Conservation (phyloP, 1,139 yeast species). For the Taiozyma onychis region DNA sequence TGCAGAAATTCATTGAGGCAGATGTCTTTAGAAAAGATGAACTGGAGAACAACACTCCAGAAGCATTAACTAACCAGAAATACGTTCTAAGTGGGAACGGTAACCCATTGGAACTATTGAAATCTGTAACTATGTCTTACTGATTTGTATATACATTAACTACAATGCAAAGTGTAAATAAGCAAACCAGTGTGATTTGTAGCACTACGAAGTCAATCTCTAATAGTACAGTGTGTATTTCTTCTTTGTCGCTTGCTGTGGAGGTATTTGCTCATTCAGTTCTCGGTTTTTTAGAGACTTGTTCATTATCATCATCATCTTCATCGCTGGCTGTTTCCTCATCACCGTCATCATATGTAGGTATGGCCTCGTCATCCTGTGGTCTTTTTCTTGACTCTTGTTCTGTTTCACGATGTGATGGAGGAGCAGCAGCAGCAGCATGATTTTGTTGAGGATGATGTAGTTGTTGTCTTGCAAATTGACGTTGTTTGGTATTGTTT, state of each 20-base stretch:
- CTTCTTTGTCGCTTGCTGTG: background rate
- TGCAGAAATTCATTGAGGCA: conserved; percentile 50
- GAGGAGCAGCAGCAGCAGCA: background rate
- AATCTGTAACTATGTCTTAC: conserved; percentile 32
- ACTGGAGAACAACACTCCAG: conserved; percentile 25
- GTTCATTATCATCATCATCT: conserved; percentile 24
- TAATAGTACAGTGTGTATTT: background rate
- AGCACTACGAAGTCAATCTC: background rate
- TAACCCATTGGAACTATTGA: conserved; percentile 65
- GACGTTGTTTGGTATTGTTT: conserved; percentile 43
- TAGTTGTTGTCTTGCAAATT: conserved; percentile 20
- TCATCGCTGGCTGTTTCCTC: conserved; percentile 22
- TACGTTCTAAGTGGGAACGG: conserved; percentile 72
- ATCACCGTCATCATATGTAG: conserved; percentile 21
- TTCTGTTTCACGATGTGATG: conserved; percentile 3
- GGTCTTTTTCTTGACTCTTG: conserved; percentile 4
- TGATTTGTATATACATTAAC: conserved; percentile 7
- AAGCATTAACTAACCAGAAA: conserved; percentile 41
- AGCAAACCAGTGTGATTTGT: background rate
- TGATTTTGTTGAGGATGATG: conserved; percentile 3
- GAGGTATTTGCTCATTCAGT: conserved; percentile 2
- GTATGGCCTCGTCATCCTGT: conserved; percentile 1
- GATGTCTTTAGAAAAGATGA: conserved; percentile 48
- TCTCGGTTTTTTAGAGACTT: conserved; percentile 13
- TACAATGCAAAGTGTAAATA: background rate